These are phyloP conservation scores for Xylariaceae sp. DNA, from an alignment of 2,329 filamentous ascomycete species.

Conservation along the genomic window DNA sequence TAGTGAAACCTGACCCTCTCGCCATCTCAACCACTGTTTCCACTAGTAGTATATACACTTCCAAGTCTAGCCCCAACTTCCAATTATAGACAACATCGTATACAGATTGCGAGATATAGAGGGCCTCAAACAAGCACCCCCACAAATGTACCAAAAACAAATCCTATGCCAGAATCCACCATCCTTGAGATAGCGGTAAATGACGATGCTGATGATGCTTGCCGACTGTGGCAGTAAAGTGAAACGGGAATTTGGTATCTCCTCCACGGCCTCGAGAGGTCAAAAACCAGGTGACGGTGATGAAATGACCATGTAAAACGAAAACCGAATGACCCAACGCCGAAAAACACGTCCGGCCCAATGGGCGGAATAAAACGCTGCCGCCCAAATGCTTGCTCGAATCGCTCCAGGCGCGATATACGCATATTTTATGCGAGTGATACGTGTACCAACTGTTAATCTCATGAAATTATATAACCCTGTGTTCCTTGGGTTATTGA, in stretches of 20 bases:
- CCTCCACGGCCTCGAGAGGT: conserved; percentile 20
- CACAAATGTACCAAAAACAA: not conserved
- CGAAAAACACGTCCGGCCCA: conserved; percentile 1
- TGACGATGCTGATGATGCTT: conserved; percentile 7
- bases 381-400: conserved; percentile 13
- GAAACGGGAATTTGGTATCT: conserved; percentile 25
- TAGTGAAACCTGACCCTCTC: too few relatives aligned
- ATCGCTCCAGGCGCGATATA: not conserved
- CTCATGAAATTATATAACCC: too few relatives aligned
- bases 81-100: conserved; percentile 2
- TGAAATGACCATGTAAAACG: conserved; percentile 2
- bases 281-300: conserved; percentile 7
- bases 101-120: conserved; percentile 1
- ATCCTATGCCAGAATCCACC: conserved; percentile 2
- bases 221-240: not conserved
- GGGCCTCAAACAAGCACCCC: conserved; percentile 6
- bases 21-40: too few relatives aligned
- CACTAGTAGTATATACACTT: too few relatives aligned
- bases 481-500: too few relatives aligned
- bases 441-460: too few relatives aligned
- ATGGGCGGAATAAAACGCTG: conserved; percentile 15
- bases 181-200: conserved; percentile 4
- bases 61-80: conserved; percentile 6
- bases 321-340: conserved; percentile 7
- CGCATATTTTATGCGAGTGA: not conserved